Base-by-base conservation (phyloP, 1,139 yeast genomes). In the Pichia sp. region DNA sequence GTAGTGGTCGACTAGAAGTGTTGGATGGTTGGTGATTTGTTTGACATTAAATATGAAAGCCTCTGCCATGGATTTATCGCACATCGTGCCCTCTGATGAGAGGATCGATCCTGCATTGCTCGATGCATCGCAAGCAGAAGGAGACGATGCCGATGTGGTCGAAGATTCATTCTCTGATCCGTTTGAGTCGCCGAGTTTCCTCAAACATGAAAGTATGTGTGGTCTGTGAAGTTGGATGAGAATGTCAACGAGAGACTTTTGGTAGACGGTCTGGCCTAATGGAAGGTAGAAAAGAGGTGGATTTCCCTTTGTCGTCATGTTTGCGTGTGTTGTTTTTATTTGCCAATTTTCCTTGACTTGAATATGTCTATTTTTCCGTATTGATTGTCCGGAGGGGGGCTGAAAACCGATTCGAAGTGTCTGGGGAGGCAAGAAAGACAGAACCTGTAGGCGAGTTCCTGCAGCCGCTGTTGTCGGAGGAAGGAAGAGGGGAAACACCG, bases 1-100 rank as follows among this genome's bases (percentile, higher is more conserved):
- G 57, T 81, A 85, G 61, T 85, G 93, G 57, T 84, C 87, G 31
- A 85, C 90, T 35, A 85, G 61, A 38, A 85, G 66, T 34, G 84
- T 79, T 1, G 91, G 89, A 61, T 85, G 90, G 56, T 76, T 79
- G 3, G 75, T 70, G 0, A 83, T 68, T 18, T 75, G 71, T 30
- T 70, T 61, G 10, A 83, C 61, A 56, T 79, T 83, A 11, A 76
- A 74, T 44, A 73, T 71, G 24, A 85, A 67, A 37, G 81, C 55
- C 21, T 66, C 65, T 27, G 66, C 61, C 59, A 73, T 56, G 32
- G 69, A 68, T 9, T 56, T 52, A 31, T 62, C 58, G 6, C 67
- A 53, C 47, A 67, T 52, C 21, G 46, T 46, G 12, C 43, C 52
- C 18, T 45, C 51, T 30, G 27, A 24, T 8, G 27, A 24, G 7